These are phyloP conservation scores for Forsythia viridissima DNA, from an alignment of 257 asterid species.

Conservation along the genomic window DNA sequence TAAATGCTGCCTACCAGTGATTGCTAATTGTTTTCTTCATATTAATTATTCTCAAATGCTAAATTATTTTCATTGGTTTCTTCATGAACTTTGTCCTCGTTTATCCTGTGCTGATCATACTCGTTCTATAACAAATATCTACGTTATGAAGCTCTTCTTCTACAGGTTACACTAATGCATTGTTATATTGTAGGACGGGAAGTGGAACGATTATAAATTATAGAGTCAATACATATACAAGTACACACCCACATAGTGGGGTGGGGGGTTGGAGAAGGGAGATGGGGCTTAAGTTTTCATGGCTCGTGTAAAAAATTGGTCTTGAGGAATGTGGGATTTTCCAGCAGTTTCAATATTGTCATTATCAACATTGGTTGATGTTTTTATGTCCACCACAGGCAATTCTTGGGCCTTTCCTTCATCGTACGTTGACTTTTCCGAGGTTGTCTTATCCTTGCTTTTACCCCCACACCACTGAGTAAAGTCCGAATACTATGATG, in stretches of 20 bases:
- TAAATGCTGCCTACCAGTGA: slow-evolving; percentile 6
- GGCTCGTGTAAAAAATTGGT: slow-evolving; percentile 20
- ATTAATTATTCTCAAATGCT: background rate
- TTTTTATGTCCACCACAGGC: slow-evolving; percentile 39
- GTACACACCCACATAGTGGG: background rate
- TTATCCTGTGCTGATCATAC: background rate
- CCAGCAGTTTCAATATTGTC: slow-evolving; percentile 4
- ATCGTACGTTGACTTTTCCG: slow-evolving; percentile 19
- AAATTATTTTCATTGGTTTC: background rate
- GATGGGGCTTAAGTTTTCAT: background rate
- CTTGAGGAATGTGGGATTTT: slow-evolving; percentile 6
- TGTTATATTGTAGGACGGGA: too few species aligned
- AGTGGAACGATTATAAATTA: background rate
- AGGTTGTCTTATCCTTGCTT: slow-evolving; percentile 50
- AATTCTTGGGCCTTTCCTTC: slow-evolving; percentile 34
- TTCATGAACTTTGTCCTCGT: background rate
- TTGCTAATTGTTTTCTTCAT: slow-evolving; percentile 6
- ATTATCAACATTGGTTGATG: background rate
- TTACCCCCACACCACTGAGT: slow-evolving; percentile 88
- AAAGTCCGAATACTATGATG: slow-evolving; percentile 68
- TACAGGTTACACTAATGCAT: too few species aligned
- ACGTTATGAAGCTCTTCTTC: too few species aligned
- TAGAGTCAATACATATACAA: background rate
- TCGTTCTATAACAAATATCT: too few species aligned
- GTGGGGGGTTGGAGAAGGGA: too few species aligned